These are phyloP conservation scores for Penicillium roqueforti DNA, from an alignment of 495 filamentous ascomycete species.

Conservation along the genomic window DNA sequence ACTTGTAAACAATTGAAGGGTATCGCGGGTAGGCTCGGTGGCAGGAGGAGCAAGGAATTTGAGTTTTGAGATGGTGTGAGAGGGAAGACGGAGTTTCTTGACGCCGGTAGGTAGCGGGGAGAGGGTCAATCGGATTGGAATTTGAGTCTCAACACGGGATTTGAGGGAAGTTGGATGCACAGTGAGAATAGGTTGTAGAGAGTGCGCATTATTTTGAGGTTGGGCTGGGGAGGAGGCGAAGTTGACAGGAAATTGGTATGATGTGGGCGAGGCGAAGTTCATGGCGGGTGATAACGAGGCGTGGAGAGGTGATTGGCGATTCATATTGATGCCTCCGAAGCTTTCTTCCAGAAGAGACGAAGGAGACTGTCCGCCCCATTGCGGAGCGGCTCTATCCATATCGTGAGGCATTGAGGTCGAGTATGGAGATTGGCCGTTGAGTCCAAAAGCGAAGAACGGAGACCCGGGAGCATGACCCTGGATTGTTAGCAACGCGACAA, in stretches of 20 bases:
- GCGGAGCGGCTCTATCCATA: constrained; percentile 42
- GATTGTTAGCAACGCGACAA: constrained; percentile 4
- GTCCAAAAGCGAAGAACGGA: constrained; percentile 31
- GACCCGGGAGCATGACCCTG: constrained; percentile 26
- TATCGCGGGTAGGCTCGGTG: constrained; percentile 59
- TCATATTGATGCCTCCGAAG: constrained; percentile 44
- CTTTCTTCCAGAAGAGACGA: constrained; percentile 48
- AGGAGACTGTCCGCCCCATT: constrained; percentile 50
- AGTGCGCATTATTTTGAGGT: constrained; percentile 19
- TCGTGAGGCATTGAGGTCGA: constrained; percentile 36
- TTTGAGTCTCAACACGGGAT: constrained; percentile 93
- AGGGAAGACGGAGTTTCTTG: constrained; percentile 76
- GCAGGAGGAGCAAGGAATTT: constrained; percentile 72
- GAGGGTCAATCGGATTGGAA: constrained; percentile 72
- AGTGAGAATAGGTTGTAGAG: constrained; percentile 40
- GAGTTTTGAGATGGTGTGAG: constrained; percentile 84
- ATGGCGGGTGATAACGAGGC: constrained; percentile 28
- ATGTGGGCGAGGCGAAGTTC: constrained; percentile 31
- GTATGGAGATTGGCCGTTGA: constrained; percentile 50
- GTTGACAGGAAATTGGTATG: constrained; percentile 34
- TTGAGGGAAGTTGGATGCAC: constrained; percentile 69
- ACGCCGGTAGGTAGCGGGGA: constrained; percentile 67
- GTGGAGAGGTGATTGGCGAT: constrained; percentile 36
- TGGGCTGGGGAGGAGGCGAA: constrained; percentile 35
- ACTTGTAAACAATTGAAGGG: constrained; percentile 72